These are phyloP conservation scores for Truncatella angustata DNA, from an alignment of 2,329 filamentous ascomycete species.

Conservation along the genomic window DNA sequence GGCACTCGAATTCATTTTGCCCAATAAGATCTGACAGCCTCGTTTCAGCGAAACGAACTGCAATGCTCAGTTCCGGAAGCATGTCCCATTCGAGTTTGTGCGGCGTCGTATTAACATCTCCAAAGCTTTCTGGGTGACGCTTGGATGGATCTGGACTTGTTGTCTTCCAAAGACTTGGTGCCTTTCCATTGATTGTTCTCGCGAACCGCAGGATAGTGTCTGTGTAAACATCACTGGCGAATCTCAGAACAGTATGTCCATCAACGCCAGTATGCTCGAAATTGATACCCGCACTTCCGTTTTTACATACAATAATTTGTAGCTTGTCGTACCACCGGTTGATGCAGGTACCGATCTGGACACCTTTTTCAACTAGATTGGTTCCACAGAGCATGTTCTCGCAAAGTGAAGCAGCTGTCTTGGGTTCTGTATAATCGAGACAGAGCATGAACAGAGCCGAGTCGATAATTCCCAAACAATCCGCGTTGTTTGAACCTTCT, in stretches of 20 bases:
- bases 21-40: conserved; percentile 90
- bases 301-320: conserved; percentile 98
- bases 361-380: conserved; percentile 84
- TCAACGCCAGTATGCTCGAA: conserved; percentile 99
- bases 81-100: conserved; percentile 98
- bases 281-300: conserved; percentile 97
- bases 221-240: conserved; percentile 94
- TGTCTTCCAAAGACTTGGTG: conserved; percentile 88
- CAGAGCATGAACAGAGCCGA: conserved; percentile 90
- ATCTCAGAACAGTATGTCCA: conserved; percentile 92
- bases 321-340: conserved; percentile 99
- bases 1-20: conserved; percentile 91
- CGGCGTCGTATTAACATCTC: conserved; percentile 88
- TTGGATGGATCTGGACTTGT: conserved; percentile 90
- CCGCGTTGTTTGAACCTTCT: conserved; percentile 87
- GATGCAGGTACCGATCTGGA: conserved; percentile 96
- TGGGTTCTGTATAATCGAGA: conserved; percentile 86
- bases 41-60: conserved; percentile 92
- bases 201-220: conserved; percentile 97
- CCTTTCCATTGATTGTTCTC: conserved; percentile 89
- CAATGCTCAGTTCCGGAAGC: conserved; percentile 85
- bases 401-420: conserved; percentile 79
- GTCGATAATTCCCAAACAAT: conserved; percentile 94
- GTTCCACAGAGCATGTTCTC: conserved; percentile 98
- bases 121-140: conserved; percentile 85